Conservation (phyloP, 441 rosid species). For the Monsonia emarginata region DNA sequence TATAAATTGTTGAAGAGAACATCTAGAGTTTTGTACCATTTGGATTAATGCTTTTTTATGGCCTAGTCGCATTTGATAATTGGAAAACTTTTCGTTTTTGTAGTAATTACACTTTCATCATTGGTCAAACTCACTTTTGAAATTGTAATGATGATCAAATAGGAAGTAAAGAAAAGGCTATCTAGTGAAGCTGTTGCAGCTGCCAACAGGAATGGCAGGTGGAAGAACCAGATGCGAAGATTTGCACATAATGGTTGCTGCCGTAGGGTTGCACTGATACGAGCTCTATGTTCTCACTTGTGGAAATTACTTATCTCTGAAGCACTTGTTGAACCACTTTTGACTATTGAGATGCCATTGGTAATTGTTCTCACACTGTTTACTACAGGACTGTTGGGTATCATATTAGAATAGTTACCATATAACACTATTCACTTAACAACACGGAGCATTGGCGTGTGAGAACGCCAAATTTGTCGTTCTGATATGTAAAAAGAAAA, state of each 20-base stretch:
- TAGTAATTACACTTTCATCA: background rate
- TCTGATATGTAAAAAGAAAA: no score
- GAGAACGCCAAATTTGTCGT: no score
- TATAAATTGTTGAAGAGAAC: background rate
- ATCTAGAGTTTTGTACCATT: background rate
- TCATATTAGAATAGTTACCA: no score
- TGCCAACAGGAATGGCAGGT: slow-evolving; percentile 79
- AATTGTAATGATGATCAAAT: slow-evolving; percentile 24
- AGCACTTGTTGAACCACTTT: slow-evolving; percentile 56
- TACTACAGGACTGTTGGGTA: background rate
- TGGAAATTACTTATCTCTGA: slow-evolving; percentile 89
- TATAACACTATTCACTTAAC: no score
- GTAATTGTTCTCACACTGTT: slow-evolving; percentile 34
- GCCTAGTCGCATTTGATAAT: slow-evolving; percentile 3
- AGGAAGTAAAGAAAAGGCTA: slow-evolving; percentile 89
- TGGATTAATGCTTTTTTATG: background rate
- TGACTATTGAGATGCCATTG: slow-evolving; percentile 72
- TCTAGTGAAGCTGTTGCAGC: slow-evolving; percentile 76
- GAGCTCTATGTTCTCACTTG: slow-evolving; percentile 63
- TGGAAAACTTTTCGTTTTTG: slow-evolving; percentile 3
- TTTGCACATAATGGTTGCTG: slow-evolving; percentile 97
- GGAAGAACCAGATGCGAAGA: slow-evolving; percentile 93
- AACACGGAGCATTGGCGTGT: no score
- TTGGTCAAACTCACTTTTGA: slow-evolving; percentile 21
- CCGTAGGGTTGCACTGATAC: slow-evolving; percentile 75